phyloP scores from a whole-genome alignment of 805 yeast genomes.

The Wickerhamiella parazyma region DNA sequence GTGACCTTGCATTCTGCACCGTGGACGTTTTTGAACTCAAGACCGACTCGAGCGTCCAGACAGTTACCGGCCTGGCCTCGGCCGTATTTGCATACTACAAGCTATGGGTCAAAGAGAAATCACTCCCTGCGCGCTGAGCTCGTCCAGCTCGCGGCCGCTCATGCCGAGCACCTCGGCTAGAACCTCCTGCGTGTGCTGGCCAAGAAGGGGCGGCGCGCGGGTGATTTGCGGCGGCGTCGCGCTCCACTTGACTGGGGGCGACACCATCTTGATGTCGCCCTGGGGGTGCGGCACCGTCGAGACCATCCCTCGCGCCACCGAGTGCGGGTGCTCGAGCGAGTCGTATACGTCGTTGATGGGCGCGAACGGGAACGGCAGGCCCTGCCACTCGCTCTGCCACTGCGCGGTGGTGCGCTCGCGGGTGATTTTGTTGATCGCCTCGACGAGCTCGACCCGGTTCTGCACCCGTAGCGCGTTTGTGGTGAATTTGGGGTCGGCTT shows the following conservation, averaged over 20 bases:
- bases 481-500: conserved; percentile 22
- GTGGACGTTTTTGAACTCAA: conserved; percentile 20
- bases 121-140: conserved; percentile 20
- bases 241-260: conserved; percentile 30
- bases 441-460: conserved; percentile 25
- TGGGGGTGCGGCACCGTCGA: conserved; percentile 26
- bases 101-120: conserved; percentile 13
- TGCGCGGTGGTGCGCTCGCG: conserved; percentile 24
- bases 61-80: conserved; percentile 18
- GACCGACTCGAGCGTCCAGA: conserved; percentile 17
- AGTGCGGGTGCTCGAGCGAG: conserved; percentile 27
- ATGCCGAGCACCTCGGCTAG: conserved; percentile 19
- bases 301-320: conserved; percentile 29
- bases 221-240: conserved; percentile 26
- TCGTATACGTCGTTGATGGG: conserved; percentile 30
- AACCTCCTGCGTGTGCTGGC: conserved; percentile 28
- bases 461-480: conserved; percentile 29
- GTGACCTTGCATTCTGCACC: conserved; percentile 21
- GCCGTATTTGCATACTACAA: conserved; percentile 17
- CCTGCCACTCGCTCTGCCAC: conserved; percentile 27
- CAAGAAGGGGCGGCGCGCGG: conserved; percentile 28
- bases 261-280: conserved; percentile 27
- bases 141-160: conserved; percentile 17
- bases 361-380: conserved; percentile 28
- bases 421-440: conserved; percentile 24